Evolutionary conservation across 805 yeast genomes (phyloP), one percentile per base, ranked within the genome.

Genomic region (Candida pini): DNA sequence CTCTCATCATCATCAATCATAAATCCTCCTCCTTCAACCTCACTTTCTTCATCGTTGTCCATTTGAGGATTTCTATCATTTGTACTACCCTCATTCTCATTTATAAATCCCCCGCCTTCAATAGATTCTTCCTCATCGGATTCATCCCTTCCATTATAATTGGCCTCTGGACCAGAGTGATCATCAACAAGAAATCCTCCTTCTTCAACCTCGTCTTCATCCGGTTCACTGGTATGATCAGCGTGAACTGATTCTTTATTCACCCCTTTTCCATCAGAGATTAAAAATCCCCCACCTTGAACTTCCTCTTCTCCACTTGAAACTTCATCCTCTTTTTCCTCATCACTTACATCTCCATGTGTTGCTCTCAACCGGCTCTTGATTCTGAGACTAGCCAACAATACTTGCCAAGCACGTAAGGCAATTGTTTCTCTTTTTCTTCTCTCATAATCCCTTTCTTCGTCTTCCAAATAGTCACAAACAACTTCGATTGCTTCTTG

Each of bases 401-500:
- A 62, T 31, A 65, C 60, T 39, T 65, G 71, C 84, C 82, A 77
- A 22, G 67, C 66, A 30, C 66, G 58, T 39, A 76, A 56, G 2
- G 82, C 74, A 17, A 64, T 62, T 29, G 72, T 47, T 40, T 76
- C 79, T 12, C 62, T 60, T 15, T 64, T 56, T 25, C 59, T 57
- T 34, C 64, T 51, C 34, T 64, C 64, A 9, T 68, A 69, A 22
- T 71, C 70, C 18, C 58, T 60, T 33, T 71, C 75, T 39, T 76
- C 76, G 15, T 69, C 72, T 33, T 62, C 49, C 16, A 81, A 50
- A 16, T 67, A 64, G 8, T 71, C 68, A 28, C 71, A 59, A 1
- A 78, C 78, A 0, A 66, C 59, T 18, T 58, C 47, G 25, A 85
- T 65, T 0, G 88, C 89, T 25, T 78, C 86, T 38, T 64, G 62